phyloP scores from a whole-genome alignment of 768 basidiomycete genomes.

The Cubamyces lactineus region DNA sequence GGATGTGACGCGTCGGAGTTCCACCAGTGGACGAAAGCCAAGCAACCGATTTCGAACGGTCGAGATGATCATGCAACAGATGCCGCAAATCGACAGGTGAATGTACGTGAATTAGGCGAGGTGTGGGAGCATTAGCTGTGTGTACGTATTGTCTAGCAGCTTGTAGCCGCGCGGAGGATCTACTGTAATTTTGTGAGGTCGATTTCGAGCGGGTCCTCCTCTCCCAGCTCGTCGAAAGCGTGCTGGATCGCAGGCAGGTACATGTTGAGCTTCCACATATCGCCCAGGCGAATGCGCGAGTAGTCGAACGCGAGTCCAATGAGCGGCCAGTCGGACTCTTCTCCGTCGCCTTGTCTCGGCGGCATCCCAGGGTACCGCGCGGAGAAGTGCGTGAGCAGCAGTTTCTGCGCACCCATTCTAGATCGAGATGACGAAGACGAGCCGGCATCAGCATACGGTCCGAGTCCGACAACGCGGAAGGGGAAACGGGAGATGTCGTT shows the following conservation, averaged over 20 bases:
- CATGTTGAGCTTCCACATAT: slow-evolving; percentile 85
- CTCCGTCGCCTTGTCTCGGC: slow-evolving; percentile 17
- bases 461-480: no score
- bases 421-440: background rate
- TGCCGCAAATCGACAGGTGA: no score
- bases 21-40: background rate
- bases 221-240: slow-evolving; percentile 56
- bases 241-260: slow-evolving; percentile 75
- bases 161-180: background rate
- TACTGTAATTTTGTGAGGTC: slow-evolving; percentile 23
- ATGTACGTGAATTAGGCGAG: background rate
- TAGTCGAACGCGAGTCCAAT: slow-evolving; percentile 86
- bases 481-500: no score
- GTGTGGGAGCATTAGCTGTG: background rate
- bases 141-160: no score
- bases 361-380: slow-evolving; percentile 92
- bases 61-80: background rate
- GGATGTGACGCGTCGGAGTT: background rate
- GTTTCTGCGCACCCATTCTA: slow-evolving; percentile 84
- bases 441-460: no score
- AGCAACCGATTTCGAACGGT: background rate
- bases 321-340: slow-evolving; percentile 21
- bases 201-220: slow-evolving; percentile 41
- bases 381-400: slow-evolving; percentile 95
- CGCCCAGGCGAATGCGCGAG: slow-evolving; percentile 66